These are phyloP conservation scores for Ceratobasidium sp. DNA, from an alignment of 1,284 basidiomycete species.

Conservation along the genomic window DNA sequence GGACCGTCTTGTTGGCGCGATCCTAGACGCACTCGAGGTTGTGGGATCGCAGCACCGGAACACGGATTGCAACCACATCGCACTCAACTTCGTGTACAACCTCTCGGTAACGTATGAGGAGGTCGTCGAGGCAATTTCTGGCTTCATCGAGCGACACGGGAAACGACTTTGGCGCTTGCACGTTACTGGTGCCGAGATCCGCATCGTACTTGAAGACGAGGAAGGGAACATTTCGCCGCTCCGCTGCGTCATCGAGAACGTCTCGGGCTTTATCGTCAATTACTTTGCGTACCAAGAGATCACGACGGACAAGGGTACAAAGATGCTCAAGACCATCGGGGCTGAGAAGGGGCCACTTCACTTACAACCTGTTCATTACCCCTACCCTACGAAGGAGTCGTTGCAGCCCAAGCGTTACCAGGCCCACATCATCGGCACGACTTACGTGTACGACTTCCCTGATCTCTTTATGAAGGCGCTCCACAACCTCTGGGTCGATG, in stretches of 20 bases:
- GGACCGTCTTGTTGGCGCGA: conserved; percentile 94
- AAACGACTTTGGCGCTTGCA: conserved; percentile 98
- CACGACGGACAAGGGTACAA: conserved; percentile 92
- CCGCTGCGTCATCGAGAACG: conserved; percentile 98
- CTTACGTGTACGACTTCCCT: conserved; percentile 99
- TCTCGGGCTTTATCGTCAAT: conserved; percentile 98
- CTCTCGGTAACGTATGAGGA: conserved; percentile 96
- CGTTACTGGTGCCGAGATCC: conserved; percentile 97
- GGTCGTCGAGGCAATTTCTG: conserved; percentile 93
- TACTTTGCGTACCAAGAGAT: conserved; percentile 99
- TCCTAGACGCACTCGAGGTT: conserved; percentile 95
- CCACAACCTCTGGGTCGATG: conserved; percentile 91
- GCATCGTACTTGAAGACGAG: conserved; percentile 92
- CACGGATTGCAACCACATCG: conserved; percentile 96
- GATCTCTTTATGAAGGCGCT: conserved; percentile 98
- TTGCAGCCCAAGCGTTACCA: conserved; percentile 99
- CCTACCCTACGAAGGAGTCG: conserved; percentile 98
- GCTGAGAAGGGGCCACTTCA: conserved; percentile 90
- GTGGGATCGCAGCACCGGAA: conserved; percentile 88
- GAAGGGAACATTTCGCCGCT: conserved; percentile 95
- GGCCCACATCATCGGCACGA: conserved; percentile 98
- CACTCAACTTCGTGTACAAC: conserved; percentile 98
- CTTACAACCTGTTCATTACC: conserved; percentile 90
- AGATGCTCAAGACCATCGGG: conserved; percentile 96
- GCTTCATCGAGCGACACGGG: conserved; percentile 98